Evolutionary conservation across 257 asterid genomes (phyloP).

Genomic region (Haberlea rhodopensis): DNA sequence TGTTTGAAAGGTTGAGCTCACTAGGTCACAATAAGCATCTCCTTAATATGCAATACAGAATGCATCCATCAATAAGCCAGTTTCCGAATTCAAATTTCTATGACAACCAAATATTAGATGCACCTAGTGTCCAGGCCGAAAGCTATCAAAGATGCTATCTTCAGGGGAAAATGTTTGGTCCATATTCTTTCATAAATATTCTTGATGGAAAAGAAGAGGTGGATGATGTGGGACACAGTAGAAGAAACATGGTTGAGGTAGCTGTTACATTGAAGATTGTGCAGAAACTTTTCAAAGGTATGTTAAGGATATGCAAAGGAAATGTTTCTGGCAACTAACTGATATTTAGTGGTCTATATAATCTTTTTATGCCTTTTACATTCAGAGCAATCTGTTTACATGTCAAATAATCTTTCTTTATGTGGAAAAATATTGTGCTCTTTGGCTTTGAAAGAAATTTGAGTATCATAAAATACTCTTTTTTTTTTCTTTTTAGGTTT

Average conservation of each 20-base stretch:
- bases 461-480: not conserved
- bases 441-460: not conserved
- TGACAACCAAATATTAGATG: conserved; percentile 40
- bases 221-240: conserved; percentile 44
- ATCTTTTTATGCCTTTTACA: not conserved
- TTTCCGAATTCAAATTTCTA: conserved; percentile 57
- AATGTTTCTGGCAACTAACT: not conserved
- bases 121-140: conserved; percentile 32
- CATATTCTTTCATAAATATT: conserved; percentile 59
- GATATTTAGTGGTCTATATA: not conserved
- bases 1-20: conserved; percentile 54
- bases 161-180: conserved; percentile 50
- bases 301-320: not conserved
- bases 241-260: conserved; percentile 66
- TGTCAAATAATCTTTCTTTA: too few species aligned
- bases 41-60: conserved; percentile 53
- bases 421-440: not conserved
- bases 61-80: conserved; percentile 55
- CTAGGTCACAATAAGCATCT: conserved; percentile 51
- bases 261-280: conserved; percentile 48
- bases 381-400: not conserved
- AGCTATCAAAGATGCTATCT: conserved; percentile 36
- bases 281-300: conserved; percentile 54
- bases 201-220: conserved; percentile 47
- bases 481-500: not conserved